Evolutionary conservation across 2,329 filamentous ascomycete species (phyloP), one percentile per base, ranked within the genome.

Genomic region (Colletotrichum cereale): DNA sequence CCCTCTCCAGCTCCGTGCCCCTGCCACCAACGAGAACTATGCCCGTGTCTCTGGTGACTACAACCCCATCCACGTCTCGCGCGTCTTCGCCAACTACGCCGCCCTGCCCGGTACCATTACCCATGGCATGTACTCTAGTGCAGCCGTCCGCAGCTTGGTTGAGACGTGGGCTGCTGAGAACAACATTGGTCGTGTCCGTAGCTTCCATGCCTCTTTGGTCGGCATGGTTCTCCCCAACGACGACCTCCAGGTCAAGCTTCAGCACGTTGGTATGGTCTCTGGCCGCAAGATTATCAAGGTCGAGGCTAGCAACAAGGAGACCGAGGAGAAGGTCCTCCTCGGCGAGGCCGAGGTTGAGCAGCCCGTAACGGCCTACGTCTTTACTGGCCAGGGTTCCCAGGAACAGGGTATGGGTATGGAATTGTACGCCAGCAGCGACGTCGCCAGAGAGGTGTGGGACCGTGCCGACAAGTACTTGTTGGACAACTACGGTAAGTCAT

Each of bases 321-420:
- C 92, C 0, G 96, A 98, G 80, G 96, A 98, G 76, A 98, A 98
- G 87, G 95, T 99, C 16, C 87, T 99, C 5, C 86, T 97, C 62
- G 96, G 94, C 79, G 96, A 98, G 84, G 96, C 96, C 34, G 96
- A 99, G 83, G 94, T 99, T 70, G 96, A 99, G 84, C 96, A 99
- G 81, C 97, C 97, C 10, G 94, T 96, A 42, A 97, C 96, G 2
- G 92, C 96, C 6, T 99, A 99, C 78, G 94, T 99, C 76, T 99
- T 99, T 84, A 99, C 97, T 74, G 96, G 96, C 67, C 96, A 99
- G 83, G 96, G 96, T 77, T 98, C 95, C 62, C 97, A 99, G 83
- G 96, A 99, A 83, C 96, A 99, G 82, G 96, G 96, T 73, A 99
- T 99, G 96, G 96, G 96, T 84, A 99, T 99, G 96, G 96, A 98